Base-by-base conservation (phyloP, 768 basidiomycete species). In the Epithele typhae region DNA sequence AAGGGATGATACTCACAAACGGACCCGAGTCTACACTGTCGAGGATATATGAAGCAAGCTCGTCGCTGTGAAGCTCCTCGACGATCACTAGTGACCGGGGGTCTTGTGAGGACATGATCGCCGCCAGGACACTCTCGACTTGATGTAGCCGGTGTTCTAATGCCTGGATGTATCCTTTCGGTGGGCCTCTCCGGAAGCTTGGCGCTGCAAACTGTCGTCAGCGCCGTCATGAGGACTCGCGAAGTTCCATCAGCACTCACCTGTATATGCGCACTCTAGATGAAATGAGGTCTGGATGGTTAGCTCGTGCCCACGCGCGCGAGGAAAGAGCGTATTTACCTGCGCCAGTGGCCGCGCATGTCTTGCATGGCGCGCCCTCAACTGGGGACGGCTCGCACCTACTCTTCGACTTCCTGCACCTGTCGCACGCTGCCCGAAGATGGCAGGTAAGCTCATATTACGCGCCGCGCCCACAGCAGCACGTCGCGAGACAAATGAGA, bases 71-170 rank as follows among this genome's bases (percentile, higher is more conserved):
- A 33, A 90, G 64, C 54, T 86, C 84, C 27, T 74, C 68, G 25
- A 88, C 70, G 37, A 89, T 60, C 23, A 67, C 69, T 57, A 79
- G 78, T 0, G 86, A 79, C 47, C 82, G 70, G n/a, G 74, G 64
- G 62, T 87, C 83, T 23, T 76, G 73, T 46, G 84, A 88, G 51
- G 85, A 77, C 40, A 93, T 72, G 40, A 94, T 74, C 5, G 85
- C 83, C 19, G 89, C 92, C 3, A 94, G 72, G 14, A 94, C 68
- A 10, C 91, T 87, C 65, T 94, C 92, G 55, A 93, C 86, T 61
- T 92, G 87, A 56, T 94, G 92, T 79, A 91, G 84, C 53, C 91
- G 70, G 47, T 88, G 86, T 65, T 94, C 92, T 42, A 94, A 87
- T 25, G 91, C 91, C 61, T 92, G 86, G 42, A 94, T 92, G 63